Base-by-base conservation (phyloP, 2,329 filamentous ascomycete species). In the Knoxdaviesia proteae region DNA sequence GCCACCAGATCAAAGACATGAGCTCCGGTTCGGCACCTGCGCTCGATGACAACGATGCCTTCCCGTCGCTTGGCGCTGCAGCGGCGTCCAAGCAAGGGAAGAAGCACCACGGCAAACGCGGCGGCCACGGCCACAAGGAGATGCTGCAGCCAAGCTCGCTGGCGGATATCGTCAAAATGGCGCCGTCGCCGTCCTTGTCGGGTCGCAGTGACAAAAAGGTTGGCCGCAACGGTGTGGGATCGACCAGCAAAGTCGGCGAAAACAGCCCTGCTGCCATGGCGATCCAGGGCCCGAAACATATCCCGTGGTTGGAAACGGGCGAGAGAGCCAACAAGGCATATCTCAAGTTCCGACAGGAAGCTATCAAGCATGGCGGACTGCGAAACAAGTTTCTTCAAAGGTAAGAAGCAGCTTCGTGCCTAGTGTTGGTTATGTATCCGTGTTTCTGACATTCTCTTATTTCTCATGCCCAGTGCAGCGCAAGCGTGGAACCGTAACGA, bases 401-500 rank as follows among this genome's bases (percentile, higher is more conserved):
- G 84, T 88, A 62, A 52, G 63, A 8, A 31, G n/a, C n/a, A 35
- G 5, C n/a, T 7, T 38, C n/a, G 8, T 36, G 8, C 32, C 32
- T 38, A 37, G 8, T 35, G 4, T 34, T 34, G 29, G 3, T n/a
- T 32, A n/a, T 35, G 5, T 6, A 11, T 39, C 9, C 29, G 7
- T 29, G 20, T 11, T 30, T 11, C 38, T 20, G 31, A 44, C 31
- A 38, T 39, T 40, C 6, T 30, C 34, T 46, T 49, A 38, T 42
- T 39, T 7, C 42, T 10, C 3, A 35, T 32, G 9, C 38, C 39
- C 48, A 92, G 87, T 58, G 90, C 90, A 50, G 88, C 88, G 6
- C 88, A 96, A 68, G 90, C 90, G 29, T 98, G 90, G 88, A 94
- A 96, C 57, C 81, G 90, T 45, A 96, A 94, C 53, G 90, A 98